Evolutionary conservation across 2,329 filamentous ascomycete genomes (phyloP).

Genomic region (Colletotrichum sp.): DNA sequence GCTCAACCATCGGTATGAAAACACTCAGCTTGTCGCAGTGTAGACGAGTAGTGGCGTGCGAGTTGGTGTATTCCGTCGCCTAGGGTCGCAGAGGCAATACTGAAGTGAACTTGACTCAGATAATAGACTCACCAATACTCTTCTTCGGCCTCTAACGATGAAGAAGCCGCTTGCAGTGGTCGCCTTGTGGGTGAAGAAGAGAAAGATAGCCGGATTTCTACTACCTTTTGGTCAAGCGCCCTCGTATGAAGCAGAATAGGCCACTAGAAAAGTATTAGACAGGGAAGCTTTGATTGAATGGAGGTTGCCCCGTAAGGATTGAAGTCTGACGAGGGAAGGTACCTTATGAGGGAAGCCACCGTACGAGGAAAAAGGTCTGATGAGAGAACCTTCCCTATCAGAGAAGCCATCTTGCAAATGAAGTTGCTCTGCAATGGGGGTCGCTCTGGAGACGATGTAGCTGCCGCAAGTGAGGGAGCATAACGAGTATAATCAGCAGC

Average conservation of each 20-base stretch:
- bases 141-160: too few relatives aligned
- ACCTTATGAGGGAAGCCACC: accelerated
- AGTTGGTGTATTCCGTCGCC: too few relatives aligned
- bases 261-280: not conserved
- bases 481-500: accelerated
- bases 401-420: accelerated
- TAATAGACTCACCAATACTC: accelerated
- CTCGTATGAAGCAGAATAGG: accelerated
- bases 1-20: too few relatives aligned
- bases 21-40: too few relatives aligned
- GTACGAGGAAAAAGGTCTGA: not conserved
- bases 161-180: not conserved
- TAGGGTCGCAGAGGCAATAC: too few relatives aligned
- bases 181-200: not conserved
- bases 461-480: not conserved
- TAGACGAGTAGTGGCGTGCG: too few relatives aligned
- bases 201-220: too few relatives aligned
- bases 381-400: not conserved
- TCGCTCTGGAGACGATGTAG: not conserved
- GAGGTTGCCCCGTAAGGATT: accelerated
- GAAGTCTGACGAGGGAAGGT: not conserved
- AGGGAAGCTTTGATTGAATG: accelerated
- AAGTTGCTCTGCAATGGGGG: accelerated
- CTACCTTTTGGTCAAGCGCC: not conserved
- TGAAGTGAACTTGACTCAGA: too few relatives aligned